A percentile compares a stretch with the other conserved stretches of the same genome.
phyloP scores from a whole-genome alignment of 2,329 filamentous ascomycete species.

The Trichoderma simmonsii region DNA sequence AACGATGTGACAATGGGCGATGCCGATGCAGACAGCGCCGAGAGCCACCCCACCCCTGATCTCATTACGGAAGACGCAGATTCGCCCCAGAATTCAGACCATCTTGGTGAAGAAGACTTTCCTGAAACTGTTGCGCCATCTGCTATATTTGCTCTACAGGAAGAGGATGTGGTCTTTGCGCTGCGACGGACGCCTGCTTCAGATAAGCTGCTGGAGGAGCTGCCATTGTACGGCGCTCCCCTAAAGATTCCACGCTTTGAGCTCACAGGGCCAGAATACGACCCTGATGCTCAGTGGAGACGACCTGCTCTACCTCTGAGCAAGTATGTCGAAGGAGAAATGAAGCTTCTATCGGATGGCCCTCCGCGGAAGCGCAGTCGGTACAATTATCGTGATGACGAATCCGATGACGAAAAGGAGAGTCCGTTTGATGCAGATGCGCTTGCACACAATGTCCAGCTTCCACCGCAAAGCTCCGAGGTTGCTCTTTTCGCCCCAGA shows the following conservation, averaged over 20 bases:
- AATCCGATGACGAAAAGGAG: constrained; percentile 58
- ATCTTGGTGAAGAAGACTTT: constrained; percentile 38
- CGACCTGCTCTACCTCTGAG: constrained; percentile 78
- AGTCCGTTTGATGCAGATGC: constrained; percentile 56
- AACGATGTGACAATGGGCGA: constrained; percentile 37
- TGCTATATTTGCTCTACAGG: constrained; percentile 77
- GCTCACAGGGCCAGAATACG: constrained; percentile 53
- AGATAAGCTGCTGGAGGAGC: constrained; percentile 73
- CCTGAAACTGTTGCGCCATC: constrained; percentile 63
- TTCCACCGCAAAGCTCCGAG: constrained; percentile 67
- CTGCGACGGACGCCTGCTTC: constrained; percentile 70
- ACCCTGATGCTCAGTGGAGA: constrained; percentile 70
- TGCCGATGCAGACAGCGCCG: constrained; percentile 31
- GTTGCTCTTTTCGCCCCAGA: constrained; percentile 88
- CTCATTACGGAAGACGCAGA: constrained; percentile 64
- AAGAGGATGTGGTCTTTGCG: constrained; percentile 77
- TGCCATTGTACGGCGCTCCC: constrained; percentile 73
- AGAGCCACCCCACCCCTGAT: constrained; percentile 61
- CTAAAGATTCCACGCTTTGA: constrained; percentile 58
- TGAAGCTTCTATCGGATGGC: constrained; percentile 63
- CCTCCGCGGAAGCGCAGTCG: constrained; percentile 74
- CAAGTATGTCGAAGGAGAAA: constrained; percentile 79
- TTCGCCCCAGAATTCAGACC: constrained; percentile 45
- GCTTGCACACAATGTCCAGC: constrained; percentile 42
- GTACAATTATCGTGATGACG: constrained; percentile 76